These are phyloP conservation scores for Russula brevipes DNA, from an alignment of 768 basidiomycete species.

Conservation along the genomic window DNA sequence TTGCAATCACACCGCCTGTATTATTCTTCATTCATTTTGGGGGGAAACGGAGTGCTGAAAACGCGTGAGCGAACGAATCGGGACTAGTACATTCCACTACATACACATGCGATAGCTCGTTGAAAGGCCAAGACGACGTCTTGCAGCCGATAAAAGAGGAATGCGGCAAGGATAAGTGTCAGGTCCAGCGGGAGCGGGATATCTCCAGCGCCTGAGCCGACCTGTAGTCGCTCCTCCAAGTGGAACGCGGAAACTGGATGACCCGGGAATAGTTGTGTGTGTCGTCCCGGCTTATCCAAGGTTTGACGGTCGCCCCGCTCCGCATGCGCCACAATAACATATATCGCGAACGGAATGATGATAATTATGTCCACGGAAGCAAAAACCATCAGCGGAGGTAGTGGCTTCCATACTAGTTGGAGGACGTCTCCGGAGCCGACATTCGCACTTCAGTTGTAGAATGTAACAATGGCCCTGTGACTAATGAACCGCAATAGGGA, in stretches of 20 bases:
- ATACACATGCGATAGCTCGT: too few relatives aligned
- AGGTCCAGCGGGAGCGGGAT: too few relatives aligned
- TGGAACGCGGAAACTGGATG: conserved; percentile 31
- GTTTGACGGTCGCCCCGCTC: neutral
- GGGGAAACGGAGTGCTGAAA: too few relatives aligned
- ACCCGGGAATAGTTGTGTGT: conserved; percentile 49
- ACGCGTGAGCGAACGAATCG: too few relatives aligned
- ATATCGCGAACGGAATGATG: neutral
- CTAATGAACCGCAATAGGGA: neutral
- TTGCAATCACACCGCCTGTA: too few relatives aligned
- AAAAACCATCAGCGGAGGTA: neutral
- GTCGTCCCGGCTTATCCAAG: conserved; percentile 44
- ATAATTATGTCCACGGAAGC: neutral
- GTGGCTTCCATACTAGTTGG: conserved; percentile 21
- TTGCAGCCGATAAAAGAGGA: conserved; percentile 34
- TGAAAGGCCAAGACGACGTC: too few relatives aligned
- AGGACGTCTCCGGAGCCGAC: conserved; percentile 26
- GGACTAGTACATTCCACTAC: too few relatives aligned
- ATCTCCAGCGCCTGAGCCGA: conserved; percentile 30
- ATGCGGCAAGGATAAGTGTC: conserved; percentile 35
- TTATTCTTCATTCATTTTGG: too few relatives aligned
- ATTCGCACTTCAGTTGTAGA: conserved; percentile 27
- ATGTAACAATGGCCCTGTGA: conserved; percentile 28
- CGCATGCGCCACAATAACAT: neutral
- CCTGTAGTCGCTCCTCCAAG: conserved; percentile 34